Evolutionary conservation across 352 stramenopile genomes (phyloP).

Genomic region (Phytophthora idaei): DNA sequence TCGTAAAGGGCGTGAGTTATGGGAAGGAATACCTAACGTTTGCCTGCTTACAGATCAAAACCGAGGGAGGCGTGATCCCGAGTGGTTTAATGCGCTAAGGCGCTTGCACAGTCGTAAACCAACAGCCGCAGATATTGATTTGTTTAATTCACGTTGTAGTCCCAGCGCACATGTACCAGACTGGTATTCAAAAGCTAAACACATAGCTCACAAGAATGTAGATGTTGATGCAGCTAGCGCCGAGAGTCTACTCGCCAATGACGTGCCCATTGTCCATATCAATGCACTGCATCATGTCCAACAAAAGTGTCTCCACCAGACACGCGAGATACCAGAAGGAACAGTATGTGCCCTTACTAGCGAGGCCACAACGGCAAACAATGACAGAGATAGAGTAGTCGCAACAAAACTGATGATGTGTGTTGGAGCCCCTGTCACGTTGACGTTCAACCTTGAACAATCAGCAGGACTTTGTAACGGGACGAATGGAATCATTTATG

Average conservation of each 20-base stretch:
- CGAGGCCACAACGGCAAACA: neutral
- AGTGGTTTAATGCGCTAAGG: neutral
- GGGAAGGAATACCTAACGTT: neutral
- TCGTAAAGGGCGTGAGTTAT: neutral
- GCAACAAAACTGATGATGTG: neutral
- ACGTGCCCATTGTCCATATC: neutral
- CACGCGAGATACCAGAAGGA: neutral
- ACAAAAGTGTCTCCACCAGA: neutral
- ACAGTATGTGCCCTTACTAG: neutral
- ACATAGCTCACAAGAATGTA: neutral
- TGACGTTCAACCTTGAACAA: neutral
- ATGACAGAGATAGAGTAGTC: constrained; percentile 1
- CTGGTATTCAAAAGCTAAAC: neutral
- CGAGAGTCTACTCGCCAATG: neutral
- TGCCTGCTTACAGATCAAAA: too few relatives aligned
- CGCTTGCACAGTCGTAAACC: neutral
- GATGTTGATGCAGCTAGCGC: neutral
- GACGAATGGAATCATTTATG: neutral
- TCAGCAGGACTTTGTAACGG: neutral
- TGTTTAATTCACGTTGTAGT: neutral
- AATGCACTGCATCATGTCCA: neutral
- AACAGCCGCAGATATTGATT: neutral
- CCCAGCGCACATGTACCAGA: neutral
- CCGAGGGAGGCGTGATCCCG: neutral
- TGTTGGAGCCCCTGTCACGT: constrained; percentile 1